These are phyloP conservation scores for Pyricularia pennisetigena DNA, from an alignment of 2,329 filamentous ascomycete genomes.

Conservation along the genomic window DNA sequence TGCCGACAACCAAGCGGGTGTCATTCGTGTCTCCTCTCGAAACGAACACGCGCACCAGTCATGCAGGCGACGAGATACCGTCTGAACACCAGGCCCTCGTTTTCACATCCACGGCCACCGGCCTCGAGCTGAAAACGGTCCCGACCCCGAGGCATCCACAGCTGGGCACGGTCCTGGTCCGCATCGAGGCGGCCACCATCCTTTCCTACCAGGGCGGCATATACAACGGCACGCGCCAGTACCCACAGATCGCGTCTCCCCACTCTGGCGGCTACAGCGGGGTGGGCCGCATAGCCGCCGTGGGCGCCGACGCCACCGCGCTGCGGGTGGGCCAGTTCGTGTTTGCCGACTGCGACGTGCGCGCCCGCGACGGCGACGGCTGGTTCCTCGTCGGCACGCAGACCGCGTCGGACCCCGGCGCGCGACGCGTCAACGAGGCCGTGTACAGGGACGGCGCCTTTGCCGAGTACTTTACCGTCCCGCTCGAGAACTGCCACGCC, in stretches of 20 bases:
- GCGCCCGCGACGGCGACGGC: not conserved
- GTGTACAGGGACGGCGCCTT: constrained; percentile 15
- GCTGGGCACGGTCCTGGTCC: not conserved
- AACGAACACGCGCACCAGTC: not conserved
- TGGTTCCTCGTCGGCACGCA: not conserved
- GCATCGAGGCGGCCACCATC: not conserved
- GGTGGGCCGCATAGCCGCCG: not conserved
- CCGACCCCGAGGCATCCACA: not conserved
- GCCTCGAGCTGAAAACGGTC: not conserved
- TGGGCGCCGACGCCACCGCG: not conserved
- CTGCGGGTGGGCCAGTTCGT: not conserved
- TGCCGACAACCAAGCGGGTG: not conserved
- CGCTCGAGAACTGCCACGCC: constrained; percentile 23
- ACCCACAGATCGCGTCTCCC: not conserved
- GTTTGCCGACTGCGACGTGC: not conserved
- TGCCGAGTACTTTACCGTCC: constrained; percentile 23
- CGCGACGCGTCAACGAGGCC: not conserved
- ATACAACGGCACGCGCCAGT: not conserved
- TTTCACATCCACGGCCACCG: not conserved
- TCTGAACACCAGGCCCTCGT: not conserved
- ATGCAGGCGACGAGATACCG: not conserved
- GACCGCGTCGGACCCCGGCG: not conserved
- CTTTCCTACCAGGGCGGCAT: not conserved
- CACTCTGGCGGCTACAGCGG: not conserved
- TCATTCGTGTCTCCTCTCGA: not conserved